Percentiles rank a stretch among this genome's conserved stretches.
Evolutionary conservation across 2,329 filamentous ascomycete species (phyloP).

Genomic region (Neodidymelliopsis sp.): DNA sequence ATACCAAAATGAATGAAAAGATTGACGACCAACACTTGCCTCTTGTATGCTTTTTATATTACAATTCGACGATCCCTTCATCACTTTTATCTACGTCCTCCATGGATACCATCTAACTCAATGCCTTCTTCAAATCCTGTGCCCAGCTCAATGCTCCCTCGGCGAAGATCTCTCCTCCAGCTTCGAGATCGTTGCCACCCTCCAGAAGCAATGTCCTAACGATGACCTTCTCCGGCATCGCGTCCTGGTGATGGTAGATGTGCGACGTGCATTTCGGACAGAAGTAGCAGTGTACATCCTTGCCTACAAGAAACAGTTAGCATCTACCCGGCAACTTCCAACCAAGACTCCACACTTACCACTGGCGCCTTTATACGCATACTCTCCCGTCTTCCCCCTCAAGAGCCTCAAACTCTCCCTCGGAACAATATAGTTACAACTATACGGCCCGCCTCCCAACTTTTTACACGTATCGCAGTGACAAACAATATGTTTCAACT

Average conservation of each 20-base stretch:
- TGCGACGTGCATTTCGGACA: conserved; percentile 50
- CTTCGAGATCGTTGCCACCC: conserved; percentile 43
- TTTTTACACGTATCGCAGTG: conserved; percentile 49
- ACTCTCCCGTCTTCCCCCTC: conserved; percentile 34
- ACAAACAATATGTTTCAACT: conserved; percentile 41
- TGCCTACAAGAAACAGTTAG: too few species aligned
- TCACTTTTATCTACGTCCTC: background rate
- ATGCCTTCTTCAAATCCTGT: conserved; percentile 32
- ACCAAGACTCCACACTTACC: too few species aligned
- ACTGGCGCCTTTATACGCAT: conserved; percentile 44
- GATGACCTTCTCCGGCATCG: conserved; percentile 51
- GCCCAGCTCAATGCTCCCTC: conserved; percentile 48
- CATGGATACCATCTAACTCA: background rate
- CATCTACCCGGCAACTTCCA: too few species aligned
- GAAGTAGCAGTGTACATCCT: conserved; percentile 49
- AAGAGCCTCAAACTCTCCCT: conserved; percentile 36
- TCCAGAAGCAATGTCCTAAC: conserved; percentile 50
- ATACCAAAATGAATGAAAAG: background rate
- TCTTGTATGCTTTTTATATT: background rate
- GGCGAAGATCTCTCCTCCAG: conserved; percentile 49
- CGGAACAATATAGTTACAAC: conserved; percentile 48
- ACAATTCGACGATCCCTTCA: background rate
- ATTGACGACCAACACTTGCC: background rate
- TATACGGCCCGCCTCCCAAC: conserved; percentile 46
- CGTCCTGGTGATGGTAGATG: conserved; percentile 52